Evolutionary conservation across 2,329 filamentous ascomycete species (phyloP).

Genomic region (Xylaria sp.): DNA sequence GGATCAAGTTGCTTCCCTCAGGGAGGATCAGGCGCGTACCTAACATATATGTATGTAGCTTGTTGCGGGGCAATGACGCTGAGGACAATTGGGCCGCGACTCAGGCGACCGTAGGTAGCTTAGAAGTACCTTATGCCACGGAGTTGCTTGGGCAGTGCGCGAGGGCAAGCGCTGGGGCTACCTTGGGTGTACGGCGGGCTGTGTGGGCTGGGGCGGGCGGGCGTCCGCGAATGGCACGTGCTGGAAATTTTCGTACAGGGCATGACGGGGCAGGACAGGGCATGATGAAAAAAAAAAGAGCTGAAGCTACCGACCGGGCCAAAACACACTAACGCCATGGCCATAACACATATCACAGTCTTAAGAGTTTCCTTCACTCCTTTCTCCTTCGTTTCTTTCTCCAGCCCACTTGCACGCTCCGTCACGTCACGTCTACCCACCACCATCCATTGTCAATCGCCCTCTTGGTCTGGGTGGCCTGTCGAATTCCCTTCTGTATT

Average conservation of each 20-base stretch:
- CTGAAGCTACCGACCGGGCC: not conserved
- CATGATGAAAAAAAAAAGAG: conserved; percentile 4
- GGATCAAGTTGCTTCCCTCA: not conserved
- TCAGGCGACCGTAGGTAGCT: conserved; percentile 14
- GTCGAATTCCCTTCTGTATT: conserved; percentile 46
- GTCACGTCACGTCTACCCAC: conserved; percentile 49
- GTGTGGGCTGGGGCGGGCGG: conserved; percentile 8
- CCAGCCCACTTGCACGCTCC: conserved; percentile 49
- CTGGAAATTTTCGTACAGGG: conserved; percentile 32
- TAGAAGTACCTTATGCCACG: not conserved
- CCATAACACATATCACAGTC: not conserved
- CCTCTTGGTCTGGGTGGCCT: conserved; percentile 47
- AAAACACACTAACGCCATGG: not conserved
- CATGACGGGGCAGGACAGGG: not conserved
- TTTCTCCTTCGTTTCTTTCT: conserved; percentile 41
- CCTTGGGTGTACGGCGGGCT: not conserved
- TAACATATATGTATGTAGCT: not conserved
- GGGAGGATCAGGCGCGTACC: not conserved
- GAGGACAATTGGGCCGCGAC: conserved; percentile 25
- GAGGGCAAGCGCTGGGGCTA: not conserved
- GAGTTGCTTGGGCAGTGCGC: not conserved
- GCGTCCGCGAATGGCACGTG: conserved; percentile 24
- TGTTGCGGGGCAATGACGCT: conserved; percentile 12
- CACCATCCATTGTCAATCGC: conserved; percentile 47
- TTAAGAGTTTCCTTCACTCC: conserved; percentile 22